Conservation (phyloP, 371 early-diverging fungal genomes). For the Gilbertella persicaria region DNA sequence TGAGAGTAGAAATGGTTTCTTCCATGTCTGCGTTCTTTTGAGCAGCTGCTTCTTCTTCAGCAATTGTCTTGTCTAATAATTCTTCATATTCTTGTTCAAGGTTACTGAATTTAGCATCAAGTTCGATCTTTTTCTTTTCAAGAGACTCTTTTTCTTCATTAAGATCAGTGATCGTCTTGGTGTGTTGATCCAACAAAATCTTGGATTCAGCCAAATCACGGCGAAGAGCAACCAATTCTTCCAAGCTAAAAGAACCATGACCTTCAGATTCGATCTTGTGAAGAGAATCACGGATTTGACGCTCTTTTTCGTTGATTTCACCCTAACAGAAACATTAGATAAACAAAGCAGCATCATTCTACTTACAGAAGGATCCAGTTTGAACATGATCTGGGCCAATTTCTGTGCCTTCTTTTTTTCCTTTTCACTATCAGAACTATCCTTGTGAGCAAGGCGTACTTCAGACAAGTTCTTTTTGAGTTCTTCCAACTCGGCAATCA, state of each 20-base stretch:
- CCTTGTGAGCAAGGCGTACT: conserved; percentile 52
- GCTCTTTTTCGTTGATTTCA: conserved; percentile 78
- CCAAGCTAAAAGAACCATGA: conserved; percentile 57
- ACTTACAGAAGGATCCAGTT: conserved; percentile 78
- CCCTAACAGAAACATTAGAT: conserved; percentile 25
- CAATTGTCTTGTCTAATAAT: conserved; percentile 91
- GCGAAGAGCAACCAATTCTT: conserved; percentile 77
- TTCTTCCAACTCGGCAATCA: conserved; percentile 67
- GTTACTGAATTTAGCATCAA: conserved; percentile 70
- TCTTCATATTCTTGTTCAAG: conserved; percentile 92
- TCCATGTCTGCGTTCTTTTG: conserved; percentile 67
- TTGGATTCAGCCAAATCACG: conserved; percentile 78
- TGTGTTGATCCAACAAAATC: conserved; percentile 67
- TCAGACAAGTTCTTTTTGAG: conserved; percentile 66
- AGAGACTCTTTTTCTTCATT: conserved; percentile 63
- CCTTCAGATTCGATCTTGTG: conserved; percentile 55
- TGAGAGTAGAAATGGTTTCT: conserved; percentile 77
- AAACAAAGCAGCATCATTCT: conserved; percentile 5
- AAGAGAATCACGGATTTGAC: conserved; percentile 76
- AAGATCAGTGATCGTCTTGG: conserved; percentile 68
- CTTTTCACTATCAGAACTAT: conserved; percentile 62
- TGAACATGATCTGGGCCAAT: conserved; percentile 86
- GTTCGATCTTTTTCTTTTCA: conserved; percentile 67
- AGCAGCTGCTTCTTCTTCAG: conserved; percentile 79
- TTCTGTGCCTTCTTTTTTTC: conserved; percentile 81